phyloP scores from a whole-genome alignment of 163 green algal genomes.

The Scenedesmus sp. region DNA sequence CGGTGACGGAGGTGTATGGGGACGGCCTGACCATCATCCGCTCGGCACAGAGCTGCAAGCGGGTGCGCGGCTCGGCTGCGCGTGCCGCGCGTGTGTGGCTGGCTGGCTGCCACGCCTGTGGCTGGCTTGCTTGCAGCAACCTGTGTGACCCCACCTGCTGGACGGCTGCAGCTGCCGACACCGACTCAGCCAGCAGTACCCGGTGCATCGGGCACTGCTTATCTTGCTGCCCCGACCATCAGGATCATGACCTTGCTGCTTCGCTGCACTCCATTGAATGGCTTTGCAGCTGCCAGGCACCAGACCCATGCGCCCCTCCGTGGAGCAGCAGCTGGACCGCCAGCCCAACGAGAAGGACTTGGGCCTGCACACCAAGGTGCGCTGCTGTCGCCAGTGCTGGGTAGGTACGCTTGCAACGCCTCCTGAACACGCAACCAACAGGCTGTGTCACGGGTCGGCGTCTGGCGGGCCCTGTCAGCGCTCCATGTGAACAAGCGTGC shows the following conservation, averaged over 20 bases:
- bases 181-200: too few species aligned
- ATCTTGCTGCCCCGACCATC: too few species aligned
- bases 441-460: too few species aligned
- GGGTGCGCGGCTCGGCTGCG: background rate
- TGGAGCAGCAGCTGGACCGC: background rate
- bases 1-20: conserved; percentile 59
- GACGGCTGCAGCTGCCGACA: too few species aligned
- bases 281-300: conserved; percentile 12
- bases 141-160: background rate
- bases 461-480: too few species aligned
- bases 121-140: background rate
- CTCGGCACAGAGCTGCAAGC: conserved; percentile 16
- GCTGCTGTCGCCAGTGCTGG: background rate
- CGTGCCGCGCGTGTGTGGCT: background rate
- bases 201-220: too few species aligned
- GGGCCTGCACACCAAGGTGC: conserved; percentile 42
- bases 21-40: conserved; percentile 63
- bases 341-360: conserved; percentile 52
- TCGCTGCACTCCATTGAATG: background rate
- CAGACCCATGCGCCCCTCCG: background rate
- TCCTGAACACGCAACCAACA: too few species aligned
- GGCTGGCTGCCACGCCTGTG: background rate
- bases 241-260: too few species aligned
- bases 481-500: too few species aligned
- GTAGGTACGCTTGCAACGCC: too few species aligned